phyloP scores from a whole-genome alignment of 768 basidiomycete species.

The Xerocomus brunneocitrinus region DNA sequence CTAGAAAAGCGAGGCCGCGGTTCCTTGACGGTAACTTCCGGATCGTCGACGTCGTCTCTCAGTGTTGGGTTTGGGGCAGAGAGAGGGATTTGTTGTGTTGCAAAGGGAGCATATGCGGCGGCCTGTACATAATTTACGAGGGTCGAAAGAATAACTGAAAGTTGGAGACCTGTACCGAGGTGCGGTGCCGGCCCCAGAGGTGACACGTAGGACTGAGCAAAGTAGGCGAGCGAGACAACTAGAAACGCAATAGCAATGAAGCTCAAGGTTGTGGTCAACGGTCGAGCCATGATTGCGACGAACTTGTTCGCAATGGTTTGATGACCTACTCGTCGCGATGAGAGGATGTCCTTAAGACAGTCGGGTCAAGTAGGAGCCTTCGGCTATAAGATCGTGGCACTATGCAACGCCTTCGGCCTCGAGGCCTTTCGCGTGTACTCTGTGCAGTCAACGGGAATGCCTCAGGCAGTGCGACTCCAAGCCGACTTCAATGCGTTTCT shows the following conservation, averaged over 20 bases:
- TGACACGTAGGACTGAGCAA: conserved; percentile 28
- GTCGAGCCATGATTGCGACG: conserved; percentile 21
- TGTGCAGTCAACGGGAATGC: conserved; percentile 20
- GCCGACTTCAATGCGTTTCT: background rate
- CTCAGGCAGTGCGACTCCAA: conserved; percentile 14
- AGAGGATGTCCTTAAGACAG: conserved; percentile 1
- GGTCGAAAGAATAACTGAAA: conserved; percentile 23
- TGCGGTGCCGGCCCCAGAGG: conserved; percentile 31
- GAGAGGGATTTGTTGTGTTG: conserved; percentile 11
- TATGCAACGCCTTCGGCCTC: conserved; percentile 18
- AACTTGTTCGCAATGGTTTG: background rate
- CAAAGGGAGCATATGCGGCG: conserved; percentile 19
- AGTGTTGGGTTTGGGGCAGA: conserved; percentile 3
- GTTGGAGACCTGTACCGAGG: conserved; percentile 21
- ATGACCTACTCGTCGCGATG: conserved; percentile 3
- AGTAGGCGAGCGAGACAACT: conserved; percentile 29
- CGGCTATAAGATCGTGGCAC: conserved; percentile 12
- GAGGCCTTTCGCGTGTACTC: conserved; percentile 25
- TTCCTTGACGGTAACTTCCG: conserved; percentile 11
- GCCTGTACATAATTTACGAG: conserved; percentile 25
- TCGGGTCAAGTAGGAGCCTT: conserved; percentile 8
- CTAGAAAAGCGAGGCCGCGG: conserved; percentile 31
- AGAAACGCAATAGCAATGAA: conserved; percentile 23
- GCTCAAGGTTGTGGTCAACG: conserved; percentile 11
- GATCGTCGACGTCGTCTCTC: conserved; percentile 3